Evolutionary conservation across 2,329 filamentous ascomycete species (phyloP).

Genomic region (Trichocomaceae sp.): DNA sequence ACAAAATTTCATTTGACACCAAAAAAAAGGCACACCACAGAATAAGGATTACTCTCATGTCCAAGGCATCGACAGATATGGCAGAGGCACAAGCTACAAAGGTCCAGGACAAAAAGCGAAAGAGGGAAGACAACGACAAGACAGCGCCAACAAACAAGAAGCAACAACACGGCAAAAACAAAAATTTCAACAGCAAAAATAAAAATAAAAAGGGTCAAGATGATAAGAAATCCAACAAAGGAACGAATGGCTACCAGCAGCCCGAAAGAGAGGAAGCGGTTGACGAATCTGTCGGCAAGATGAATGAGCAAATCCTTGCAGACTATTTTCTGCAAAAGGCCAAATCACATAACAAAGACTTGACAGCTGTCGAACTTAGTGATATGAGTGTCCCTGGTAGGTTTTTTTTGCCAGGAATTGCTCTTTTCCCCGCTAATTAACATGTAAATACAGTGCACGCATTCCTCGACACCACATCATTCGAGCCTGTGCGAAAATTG

Average conservation of each 20-base stretch:
- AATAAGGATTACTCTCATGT: not conserved
- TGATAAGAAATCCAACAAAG: constrained; percentile 10
- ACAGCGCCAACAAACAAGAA: constrained; percentile 18
- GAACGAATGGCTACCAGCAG: constrained; percentile 17
- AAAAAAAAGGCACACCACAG: not conserved
- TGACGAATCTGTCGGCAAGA: constrained; percentile 71
- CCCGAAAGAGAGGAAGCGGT: constrained; percentile 63
- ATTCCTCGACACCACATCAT: constrained; percentile 74
- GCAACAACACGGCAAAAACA: constrained; percentile 24
- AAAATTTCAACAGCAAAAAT: constrained; percentile 23
- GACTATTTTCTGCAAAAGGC: constrained; percentile 79
- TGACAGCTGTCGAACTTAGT: constrained; percentile 77
- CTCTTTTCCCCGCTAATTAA: not conserved
- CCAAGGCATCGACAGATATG: constrained; percentile 15
- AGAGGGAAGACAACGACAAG: constrained; percentile 30
- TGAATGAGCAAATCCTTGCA: constrained; percentile 76
- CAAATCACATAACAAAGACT: constrained; percentile 67
- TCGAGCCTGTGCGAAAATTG: constrained; percentile 56
- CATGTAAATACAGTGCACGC: constrained; percentile 53
- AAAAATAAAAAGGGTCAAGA: constrained; percentile 23
- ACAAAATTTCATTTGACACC: constrained; percentile 13
- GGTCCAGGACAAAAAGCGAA: constrained; percentile 35
- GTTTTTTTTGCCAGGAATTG: constrained; percentile 13
- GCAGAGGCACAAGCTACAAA: constrained; percentile 20
- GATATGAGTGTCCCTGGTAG: constrained; percentile 74